Evolutionary conservation across 176 grass and related monocot species (phyloP).

Genomic region (Oryza rufipogon): DNA sequence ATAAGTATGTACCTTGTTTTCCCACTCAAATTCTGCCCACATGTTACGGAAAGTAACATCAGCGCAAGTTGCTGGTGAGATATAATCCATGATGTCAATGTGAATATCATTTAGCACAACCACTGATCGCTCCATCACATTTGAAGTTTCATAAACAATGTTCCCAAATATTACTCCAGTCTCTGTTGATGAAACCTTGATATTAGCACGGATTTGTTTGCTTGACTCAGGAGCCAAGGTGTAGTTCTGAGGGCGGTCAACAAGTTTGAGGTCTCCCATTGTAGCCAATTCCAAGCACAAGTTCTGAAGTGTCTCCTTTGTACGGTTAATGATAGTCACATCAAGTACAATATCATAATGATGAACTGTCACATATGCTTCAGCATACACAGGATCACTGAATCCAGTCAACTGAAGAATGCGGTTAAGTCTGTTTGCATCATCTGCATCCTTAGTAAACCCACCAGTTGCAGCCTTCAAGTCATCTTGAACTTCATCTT

Average conservation of each 20-base stretch:
- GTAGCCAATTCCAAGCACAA: conserved; percentile 70
- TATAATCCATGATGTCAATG: conserved; percentile 80
- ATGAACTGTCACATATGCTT: conserved; percentile 68
- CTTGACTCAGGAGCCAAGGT: conserved; percentile 63
- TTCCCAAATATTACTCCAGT: conserved; percentile 72
- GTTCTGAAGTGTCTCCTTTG: conserved; percentile 68
- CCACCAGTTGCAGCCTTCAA: conserved; percentile 67
- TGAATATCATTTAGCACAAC: conserved; percentile 74
- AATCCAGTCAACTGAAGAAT: conserved; percentile 69
- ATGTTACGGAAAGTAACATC: conserved; percentile 71
- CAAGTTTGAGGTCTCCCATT: conserved; percentile 70
- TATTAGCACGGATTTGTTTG: conserved; percentile 66
- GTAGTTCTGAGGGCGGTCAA: conserved; percentile 68
- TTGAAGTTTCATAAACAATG: conserved; percentile 71
- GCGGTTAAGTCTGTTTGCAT: conserved; percentile 55
- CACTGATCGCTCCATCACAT: conserved; percentile 64
- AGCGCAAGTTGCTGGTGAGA: conserved; percentile 58
- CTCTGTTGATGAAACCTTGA: conserved; percentile 70
- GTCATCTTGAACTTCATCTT: conserved; percentile 69
- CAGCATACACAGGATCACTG: conserved; percentile 69
- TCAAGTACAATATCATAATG: conserved; percentile 72
- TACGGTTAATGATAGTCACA: conserved; percentile 74
- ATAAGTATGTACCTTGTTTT: conserved; percentile 63
- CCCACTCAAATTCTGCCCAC: conserved; percentile 78
- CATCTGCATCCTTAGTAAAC: conserved; percentile 58